Conservation (phyloP, 352 stramenopile genomes). For the Phytophthora pinifolia region DNA sequence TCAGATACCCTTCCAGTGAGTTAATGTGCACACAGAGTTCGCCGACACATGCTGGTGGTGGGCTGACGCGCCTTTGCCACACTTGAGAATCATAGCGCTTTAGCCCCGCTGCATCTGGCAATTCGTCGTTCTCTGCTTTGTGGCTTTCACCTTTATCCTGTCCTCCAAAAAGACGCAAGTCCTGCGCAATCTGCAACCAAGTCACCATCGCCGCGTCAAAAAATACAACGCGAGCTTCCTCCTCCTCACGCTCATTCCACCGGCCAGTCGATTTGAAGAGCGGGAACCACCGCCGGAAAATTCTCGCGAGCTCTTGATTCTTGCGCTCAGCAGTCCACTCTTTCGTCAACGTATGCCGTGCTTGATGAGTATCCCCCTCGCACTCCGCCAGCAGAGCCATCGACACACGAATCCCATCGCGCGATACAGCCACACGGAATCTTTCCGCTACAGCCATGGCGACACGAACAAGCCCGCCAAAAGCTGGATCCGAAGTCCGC, state of each 20-base stretch:
- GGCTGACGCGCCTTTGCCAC: slow-evolving; percentile 64
- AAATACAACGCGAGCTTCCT: slow-evolving; percentile 46
- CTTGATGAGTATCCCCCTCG: slow-evolving; percentile 30
- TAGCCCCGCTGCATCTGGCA: slow-evolving; percentile 27
- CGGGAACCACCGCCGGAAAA: slow-evolving; percentile 52
- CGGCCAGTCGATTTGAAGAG: slow-evolving; percentile 20
- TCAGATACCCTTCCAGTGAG: slow-evolving; percentile 53
- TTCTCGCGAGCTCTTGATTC: slow-evolving; percentile 37
- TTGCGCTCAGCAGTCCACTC: slow-evolving; percentile 54
- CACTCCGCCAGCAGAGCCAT: slow-evolving; percentile 38
- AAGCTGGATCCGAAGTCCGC: slow-evolving; percentile 61
- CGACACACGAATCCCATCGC: slow-evolving; percentile 45
- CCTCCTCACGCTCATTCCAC: slow-evolving; percentile 12
- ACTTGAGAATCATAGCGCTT: slow-evolving; percentile 64
- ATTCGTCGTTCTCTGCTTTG: background rate
- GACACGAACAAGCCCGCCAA: slow-evolving; percentile 66
- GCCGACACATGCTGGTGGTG: slow-evolving; percentile 45
- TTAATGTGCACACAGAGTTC: slow-evolving; percentile 72
- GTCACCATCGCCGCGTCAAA: slow-evolving; percentile 60
- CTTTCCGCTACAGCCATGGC: slow-evolving; percentile 39
- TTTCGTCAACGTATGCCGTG: slow-evolving; percentile 27
- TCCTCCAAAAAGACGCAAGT: slow-evolving; percentile 41
- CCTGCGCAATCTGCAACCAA: slow-evolving; percentile 61
- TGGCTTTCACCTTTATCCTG: background rate
- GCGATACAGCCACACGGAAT: slow-evolving; percentile 47